phyloP scores from a whole-genome alignment of 1,139 yeast genomes.

The Scheffersomyces cryptocercus region DNA sequence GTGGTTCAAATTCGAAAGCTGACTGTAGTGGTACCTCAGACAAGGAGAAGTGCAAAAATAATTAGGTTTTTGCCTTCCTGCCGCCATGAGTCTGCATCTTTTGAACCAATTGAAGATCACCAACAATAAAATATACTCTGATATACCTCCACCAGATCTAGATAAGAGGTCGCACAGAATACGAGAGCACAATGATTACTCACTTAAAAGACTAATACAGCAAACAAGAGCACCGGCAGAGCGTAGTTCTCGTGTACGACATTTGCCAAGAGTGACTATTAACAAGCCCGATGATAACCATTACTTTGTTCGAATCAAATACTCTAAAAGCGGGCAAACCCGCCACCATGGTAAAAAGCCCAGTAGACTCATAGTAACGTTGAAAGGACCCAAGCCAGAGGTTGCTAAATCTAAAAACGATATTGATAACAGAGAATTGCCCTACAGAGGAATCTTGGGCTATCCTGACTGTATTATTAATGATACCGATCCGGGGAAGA shows the following conservation, averaged over 20 bases:
- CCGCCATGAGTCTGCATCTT: constrained; percentile 19
- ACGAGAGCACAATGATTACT: constrained; percentile 12
- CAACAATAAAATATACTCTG: constrained; percentile 26
- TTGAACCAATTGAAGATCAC: constrained; percentile 29
- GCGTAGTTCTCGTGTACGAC: background rate
- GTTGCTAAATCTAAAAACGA: constrained; percentile 2
- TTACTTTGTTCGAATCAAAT: background rate
- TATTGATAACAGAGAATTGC: constrained; percentile 38
- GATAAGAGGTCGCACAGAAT: constrained; percentile 21
- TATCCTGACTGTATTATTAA: constrained; percentile 62
- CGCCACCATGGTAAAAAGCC: background rate
- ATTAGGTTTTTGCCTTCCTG: background rate
- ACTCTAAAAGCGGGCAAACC: background rate
- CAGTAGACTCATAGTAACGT: background rate
- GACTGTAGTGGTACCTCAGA: too few relatives aligned
- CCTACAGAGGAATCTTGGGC: constrained; percentile 64
- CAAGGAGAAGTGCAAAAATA: too few relatives aligned
- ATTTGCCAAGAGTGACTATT: background rate
- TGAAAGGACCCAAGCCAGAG: background rate
- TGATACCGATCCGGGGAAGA: constrained; percentile 57
- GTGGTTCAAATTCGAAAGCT: too few relatives aligned
- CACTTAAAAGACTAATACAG: constrained; percentile 12
- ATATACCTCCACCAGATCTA: constrained; percentile 18
- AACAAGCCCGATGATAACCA: background rate
- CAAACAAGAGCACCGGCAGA: constrained; percentile 6